Base-by-base conservation (phyloP, 1,139 yeast genomes). In the Geotrichum europaeum region DNA sequence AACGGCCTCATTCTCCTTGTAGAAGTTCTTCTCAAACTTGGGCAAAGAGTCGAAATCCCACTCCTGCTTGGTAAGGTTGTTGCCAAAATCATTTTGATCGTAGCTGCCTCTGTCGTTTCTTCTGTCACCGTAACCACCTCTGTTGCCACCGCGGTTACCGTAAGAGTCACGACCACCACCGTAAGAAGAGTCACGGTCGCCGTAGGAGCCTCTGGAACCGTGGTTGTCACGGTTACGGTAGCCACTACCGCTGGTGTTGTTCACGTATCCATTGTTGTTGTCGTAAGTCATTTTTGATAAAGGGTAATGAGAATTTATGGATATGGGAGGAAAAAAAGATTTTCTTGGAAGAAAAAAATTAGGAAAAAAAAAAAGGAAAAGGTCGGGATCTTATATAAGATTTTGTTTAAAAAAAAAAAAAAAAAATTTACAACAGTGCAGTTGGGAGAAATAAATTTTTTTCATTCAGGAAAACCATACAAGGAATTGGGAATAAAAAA, bases 21-120 rank as follows among this genome's bases (percentile, higher is more conserved):
- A 94, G 73, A 94, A 94, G 77, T 94, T 91, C 80, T 95, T 95
- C 77, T 92, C 97, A 73, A 94, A 95, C 73, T 85, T 86, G 69
- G 97, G 96, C 75, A 92, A 78, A 34, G 83, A 72, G 67, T 83
- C 85, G 61, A 86, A 67, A 72, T 90, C 96, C 89, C 94, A 92
- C 65, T 87, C 83, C 69, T 91, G 97, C 67, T 86, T 81, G 72
- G 76, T 79, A 68, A 82, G 80, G 76, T 79, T 83, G 77, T 73
- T 82, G 75, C 86, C 92, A 70, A 79, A 67, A 69, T 78, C 79
- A 56, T 78, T 75, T 53, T 77, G 75, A 60, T 74, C 70, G 58
- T 73, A 68, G 63, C 72, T 70, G 56, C 79, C 75, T 45, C 75
- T 73, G 62, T 72, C 67, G 32, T 74, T 73, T 55, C 72, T 73